Conservation (phyloP, 306 rosid genomes). For the Fagus sylvatica region DNA sequence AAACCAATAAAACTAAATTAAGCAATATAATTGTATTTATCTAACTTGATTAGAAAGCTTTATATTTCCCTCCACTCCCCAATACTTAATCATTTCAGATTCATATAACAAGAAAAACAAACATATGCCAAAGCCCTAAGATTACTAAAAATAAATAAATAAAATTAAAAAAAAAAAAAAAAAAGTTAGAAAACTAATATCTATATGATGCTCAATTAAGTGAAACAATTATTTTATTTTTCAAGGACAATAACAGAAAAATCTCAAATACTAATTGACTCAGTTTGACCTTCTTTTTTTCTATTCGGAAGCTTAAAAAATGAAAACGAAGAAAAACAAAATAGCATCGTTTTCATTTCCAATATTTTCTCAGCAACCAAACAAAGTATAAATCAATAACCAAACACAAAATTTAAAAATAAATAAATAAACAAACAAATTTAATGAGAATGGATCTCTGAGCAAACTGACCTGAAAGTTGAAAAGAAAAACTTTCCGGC, state of each 20-base stretch:
- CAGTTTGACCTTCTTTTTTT: too few relatives aligned
- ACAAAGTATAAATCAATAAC: background rate
- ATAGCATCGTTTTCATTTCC: background rate
- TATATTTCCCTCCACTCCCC: background rate
- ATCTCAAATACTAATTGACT: too few relatives aligned
- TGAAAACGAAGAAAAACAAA: background rate
- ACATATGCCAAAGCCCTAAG: slow-evolving; percentile 2
- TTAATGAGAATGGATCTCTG: slow-evolving; percentile 2
- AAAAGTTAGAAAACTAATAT: background rate
- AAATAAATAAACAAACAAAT: background rate
- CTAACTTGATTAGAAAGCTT: slow-evolving; percentile 4
- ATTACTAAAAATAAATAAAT: background rate
- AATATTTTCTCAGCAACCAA: background rate
- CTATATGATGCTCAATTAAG: background rate
- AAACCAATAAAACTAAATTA: background rate
- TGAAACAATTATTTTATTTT: background rate
- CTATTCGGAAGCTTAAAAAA: background rate
- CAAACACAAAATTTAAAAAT: background rate
- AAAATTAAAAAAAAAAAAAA: background rate
- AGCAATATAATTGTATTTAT: background rate
- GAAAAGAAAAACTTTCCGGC: background rate
- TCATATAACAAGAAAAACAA: slow-evolving; percentile 1
- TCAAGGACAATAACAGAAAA: too few relatives aligned
- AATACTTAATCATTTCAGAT: background rate
- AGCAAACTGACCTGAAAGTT: slow-evolving; percentile 40